A percentile compares a stretch with the other conserved stretches of the same genome.
These are phyloP conservation scores for Fusarium papillatum DNA, from an alignment of 2,329 filamentous ascomycete species.

Conservation along the genomic window DNA sequence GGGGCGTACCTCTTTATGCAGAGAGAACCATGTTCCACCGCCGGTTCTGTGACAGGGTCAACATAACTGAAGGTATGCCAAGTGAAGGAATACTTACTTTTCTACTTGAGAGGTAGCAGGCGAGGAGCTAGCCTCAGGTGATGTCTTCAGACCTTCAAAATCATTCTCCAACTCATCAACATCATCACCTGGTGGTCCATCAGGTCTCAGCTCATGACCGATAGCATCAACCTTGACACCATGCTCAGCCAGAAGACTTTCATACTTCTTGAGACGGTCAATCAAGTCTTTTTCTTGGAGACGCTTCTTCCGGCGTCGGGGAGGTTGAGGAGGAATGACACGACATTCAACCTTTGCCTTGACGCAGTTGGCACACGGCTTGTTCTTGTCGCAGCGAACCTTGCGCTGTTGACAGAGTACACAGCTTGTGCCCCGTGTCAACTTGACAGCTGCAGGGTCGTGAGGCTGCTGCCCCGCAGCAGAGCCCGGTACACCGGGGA, in stretches of 20 bases:
- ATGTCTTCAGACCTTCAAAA: constrained; percentile 67
- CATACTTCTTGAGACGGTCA: constrained; percentile 78
- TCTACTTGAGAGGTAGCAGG: constrained; percentile 45
- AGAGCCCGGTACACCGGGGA: constrained; percentile 35
- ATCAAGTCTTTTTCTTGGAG: constrained; percentile 80
- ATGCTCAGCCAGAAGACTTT: constrained; percentile 74
- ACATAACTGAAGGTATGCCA: neutral
- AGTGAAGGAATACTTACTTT: constrained; percentile 38
- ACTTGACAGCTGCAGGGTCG: constrained; percentile 63
- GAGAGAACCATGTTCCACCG: constrained; percentile 59
- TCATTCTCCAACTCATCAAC: constrained; percentile 70
- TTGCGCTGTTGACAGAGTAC: constrained; percentile 83
- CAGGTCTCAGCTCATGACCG: constrained; percentile 58
- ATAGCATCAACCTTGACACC: constrained; percentile 79
- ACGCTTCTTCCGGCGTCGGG: constrained; percentile 71
- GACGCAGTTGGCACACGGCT: constrained; percentile 79
- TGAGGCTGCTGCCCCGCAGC: constrained; percentile 42
- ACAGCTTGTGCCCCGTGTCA: constrained; percentile 74
- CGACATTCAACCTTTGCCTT: constrained; percentile 73
- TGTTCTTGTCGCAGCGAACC: constrained; percentile 80
- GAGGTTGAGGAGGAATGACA: constrained; percentile 68
- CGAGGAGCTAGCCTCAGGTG: constrained; percentile 59
- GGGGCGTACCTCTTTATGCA: constrained; percentile 63
- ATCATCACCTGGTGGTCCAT: constrained; percentile 58
- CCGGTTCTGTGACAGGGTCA: constrained; percentile 31